A percentile compares a stretch with the other conserved stretches of the same genome.
Evolutionary conservation across 768 basidiomycete genomes (phyloP).

Genomic region (Lactarius hatsudake): DNA sequence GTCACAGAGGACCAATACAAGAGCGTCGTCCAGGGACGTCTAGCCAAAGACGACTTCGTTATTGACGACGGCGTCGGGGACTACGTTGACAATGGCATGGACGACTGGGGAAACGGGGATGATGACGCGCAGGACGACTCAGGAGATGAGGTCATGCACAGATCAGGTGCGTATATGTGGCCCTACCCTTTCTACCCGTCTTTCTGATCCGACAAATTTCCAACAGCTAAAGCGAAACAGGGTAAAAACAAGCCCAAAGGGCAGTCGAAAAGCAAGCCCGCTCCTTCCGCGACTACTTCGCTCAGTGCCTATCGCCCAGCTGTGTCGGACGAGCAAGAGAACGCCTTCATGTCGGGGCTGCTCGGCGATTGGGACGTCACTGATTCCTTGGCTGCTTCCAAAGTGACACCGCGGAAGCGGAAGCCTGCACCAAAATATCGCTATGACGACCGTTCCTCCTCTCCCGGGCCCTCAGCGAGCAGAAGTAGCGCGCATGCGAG

Average conservation of each 20-base stretch:
- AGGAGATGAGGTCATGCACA: conserved; percentile 42
- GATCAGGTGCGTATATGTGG: background rate
- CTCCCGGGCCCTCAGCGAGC: conserved; percentile 28
- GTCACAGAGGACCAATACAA: conserved; percentile 89
- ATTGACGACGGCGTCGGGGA: conserved; percentile 89
- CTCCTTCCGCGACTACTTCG: conserved; percentile 50
- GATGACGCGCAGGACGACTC: conserved; percentile 46
- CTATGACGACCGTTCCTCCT: conserved; percentile 29
- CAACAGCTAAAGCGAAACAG: conserved; percentile 40
- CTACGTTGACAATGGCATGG: conserved; percentile 96
- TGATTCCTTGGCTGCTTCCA: conserved; percentile 39
- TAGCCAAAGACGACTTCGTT: conserved; percentile 90
- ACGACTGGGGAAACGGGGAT: conserved; percentile 76
- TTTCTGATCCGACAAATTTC: conserved; percentile 20
- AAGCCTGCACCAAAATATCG: conserved; percentile 51
- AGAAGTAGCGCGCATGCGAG: conserved; percentile 10
- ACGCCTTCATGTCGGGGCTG: conserved; percentile 84
- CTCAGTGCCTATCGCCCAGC: conserved; percentile 80
- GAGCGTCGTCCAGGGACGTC: conserved; percentile 75
- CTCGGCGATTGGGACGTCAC: conserved; percentile 67
- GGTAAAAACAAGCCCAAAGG: conserved; percentile 42
- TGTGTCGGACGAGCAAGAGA: conserved; percentile 75
- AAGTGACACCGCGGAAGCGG: conserved; percentile 54
- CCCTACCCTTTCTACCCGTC: conserved; percentile 1
- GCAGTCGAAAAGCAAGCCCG: conserved; percentile 45